phyloP scores from a whole-genome alignment of 495 filamentous ascomycete genomes.

The Chaetomidium leptoderma region DNA sequence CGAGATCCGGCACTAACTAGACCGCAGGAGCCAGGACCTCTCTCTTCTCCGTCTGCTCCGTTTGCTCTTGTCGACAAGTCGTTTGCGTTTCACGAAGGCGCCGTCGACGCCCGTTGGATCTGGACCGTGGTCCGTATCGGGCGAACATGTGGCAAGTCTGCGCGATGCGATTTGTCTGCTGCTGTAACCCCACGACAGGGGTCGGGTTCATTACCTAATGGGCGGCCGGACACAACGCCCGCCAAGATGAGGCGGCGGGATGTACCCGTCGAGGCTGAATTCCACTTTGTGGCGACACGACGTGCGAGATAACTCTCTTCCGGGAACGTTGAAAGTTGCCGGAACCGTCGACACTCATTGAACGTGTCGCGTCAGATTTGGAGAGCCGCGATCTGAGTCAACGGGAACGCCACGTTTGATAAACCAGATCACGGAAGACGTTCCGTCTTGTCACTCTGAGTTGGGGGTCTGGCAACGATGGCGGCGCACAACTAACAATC shows the following conservation, averaged over 20 bases:
- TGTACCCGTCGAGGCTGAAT: constrained; percentile 16
- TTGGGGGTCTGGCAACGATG: not conserved
- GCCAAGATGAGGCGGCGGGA: constrained; percentile 18
- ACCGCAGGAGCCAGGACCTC: not conserved
- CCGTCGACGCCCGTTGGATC: constrained; percentile 7
- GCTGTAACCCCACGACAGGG: constrained; percentile 9
- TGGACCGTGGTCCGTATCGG: not conserved
- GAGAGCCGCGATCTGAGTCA: constrained; percentile 8
- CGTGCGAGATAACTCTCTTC: too few species aligned
- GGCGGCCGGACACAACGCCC: not conserved
- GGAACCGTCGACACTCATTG: too few species aligned
- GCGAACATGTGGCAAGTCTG: constrained; percentile 6
- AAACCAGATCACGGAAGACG: not conserved
- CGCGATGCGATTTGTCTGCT: constrained; percentile 7
- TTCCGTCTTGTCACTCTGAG: not conserved
- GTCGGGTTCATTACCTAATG: constrained; percentile 17
- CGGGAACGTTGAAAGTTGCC: too few species aligned
- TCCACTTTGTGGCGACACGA: too few species aligned
- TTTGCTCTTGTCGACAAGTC: not conserved
- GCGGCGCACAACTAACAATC: not conserved
- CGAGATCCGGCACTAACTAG: not conserved
- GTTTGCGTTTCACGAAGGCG: not conserved
- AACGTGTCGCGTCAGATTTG: too few species aligned
- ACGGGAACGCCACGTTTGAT: constrained; percentile 7
- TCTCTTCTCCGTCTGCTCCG: not conserved